Conservation (phyloP, 2,329 filamentous ascomycete species). For the Colletotrichum falcatum region DNA sequence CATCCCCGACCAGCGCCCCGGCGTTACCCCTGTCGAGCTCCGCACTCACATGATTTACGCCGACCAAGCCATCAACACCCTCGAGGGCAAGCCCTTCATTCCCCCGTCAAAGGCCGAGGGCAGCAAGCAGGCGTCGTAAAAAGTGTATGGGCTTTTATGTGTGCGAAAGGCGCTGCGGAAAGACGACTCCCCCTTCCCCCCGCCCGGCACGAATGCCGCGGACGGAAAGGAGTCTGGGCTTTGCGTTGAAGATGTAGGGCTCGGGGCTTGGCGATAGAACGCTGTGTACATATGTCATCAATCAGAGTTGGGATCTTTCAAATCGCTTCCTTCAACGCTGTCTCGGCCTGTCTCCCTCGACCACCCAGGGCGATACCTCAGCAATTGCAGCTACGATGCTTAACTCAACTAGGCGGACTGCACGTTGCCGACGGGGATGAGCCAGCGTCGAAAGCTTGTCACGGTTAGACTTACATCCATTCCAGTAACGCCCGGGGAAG, state of each 20-base stretch:
- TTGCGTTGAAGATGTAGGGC: conserved; percentile 37
- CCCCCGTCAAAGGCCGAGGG: conserved; percentile 43
- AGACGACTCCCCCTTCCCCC: background rate
- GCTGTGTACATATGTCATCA: conserved; percentile 44
- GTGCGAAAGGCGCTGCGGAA: conserved; percentile 3
- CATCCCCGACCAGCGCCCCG: conserved; percentile 78
- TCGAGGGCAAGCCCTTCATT: conserved; percentile 58
- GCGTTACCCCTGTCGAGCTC: conserved; percentile 79
- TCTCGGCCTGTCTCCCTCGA: background rate
- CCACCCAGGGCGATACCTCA: background rate
- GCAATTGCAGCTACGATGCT: background rate
- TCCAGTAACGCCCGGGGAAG: background rate
- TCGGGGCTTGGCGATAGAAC: conserved; percentile 37
- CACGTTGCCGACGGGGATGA: background rate
- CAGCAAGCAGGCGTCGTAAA: conserved; percentile 40
- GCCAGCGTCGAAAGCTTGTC: background rate
- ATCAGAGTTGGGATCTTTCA: conserved; percentile 39
- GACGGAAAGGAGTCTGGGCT: background rate
- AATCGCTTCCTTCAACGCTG: conserved; percentile 1
- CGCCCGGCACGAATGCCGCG: background rate
- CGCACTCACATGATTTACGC: conserved; percentile 73
- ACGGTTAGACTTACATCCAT: background rate
- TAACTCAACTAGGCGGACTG: background rate
- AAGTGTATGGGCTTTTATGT: background rate
- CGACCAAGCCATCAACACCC: conserved; percentile 60